These are phyloP conservation scores for Cyclotella choctawhatcheeana DNA, from an alignment of 108 stramenopile genomes.

Conservation along the genomic window DNA sequence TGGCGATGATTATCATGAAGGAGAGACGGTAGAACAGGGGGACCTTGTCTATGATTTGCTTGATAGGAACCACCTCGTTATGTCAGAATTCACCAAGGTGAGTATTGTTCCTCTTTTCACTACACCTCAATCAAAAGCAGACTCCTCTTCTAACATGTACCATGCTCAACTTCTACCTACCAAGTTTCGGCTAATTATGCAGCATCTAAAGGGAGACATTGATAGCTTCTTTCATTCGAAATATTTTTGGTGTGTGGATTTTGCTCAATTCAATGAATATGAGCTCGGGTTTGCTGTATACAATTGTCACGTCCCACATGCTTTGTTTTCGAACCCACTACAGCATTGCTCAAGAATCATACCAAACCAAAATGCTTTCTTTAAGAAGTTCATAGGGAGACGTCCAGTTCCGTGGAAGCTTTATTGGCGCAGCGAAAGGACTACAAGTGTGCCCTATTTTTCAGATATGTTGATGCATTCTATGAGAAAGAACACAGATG, in stretches of 20 bases:
- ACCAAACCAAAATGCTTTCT: not conserved
- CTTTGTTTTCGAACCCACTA: not conserved
- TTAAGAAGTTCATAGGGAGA: not conserved
- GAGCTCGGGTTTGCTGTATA: not conserved
- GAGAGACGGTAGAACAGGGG: not conserved
- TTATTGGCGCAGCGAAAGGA: conserved; percentile 1
- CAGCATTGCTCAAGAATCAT: not conserved
- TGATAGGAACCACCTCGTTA: not conserved
- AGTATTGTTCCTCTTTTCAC: not conserved
- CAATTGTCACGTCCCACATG: not conserved
- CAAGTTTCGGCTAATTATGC: conserved; percentile 6
- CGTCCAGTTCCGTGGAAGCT: not conserved
- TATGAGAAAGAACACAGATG: conserved; percentile 4
- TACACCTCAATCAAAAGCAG: no score
- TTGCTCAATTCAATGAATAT: conserved; percentile 2
- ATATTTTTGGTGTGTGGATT: not conserved
- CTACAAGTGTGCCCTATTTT: not conserved
- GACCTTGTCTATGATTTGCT: not conserved
- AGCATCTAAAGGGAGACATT: not conserved
- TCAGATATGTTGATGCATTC: not conserved
- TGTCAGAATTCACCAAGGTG: conserved; percentile 12
- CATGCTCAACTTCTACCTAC: not conserved
- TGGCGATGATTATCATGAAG: not conserved
- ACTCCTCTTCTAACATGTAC: no score
- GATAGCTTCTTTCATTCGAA: not conserved